Base-by-base conservation (phyloP, 306 rosid species). In the Prunus campanulata region DNA sequence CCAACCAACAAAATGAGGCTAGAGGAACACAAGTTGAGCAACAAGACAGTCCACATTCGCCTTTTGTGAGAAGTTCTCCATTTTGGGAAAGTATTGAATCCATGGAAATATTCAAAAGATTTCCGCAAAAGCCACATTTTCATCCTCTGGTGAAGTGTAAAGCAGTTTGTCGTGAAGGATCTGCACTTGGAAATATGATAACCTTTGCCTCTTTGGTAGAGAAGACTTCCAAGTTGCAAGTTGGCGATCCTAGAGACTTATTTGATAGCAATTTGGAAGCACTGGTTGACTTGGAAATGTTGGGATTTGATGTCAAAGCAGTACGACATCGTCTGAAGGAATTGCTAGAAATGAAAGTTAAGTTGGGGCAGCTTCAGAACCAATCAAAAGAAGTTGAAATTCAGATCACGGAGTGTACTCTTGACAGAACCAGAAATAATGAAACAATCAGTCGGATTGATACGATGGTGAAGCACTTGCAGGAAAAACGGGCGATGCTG, bases 271-370 rank as follows among this genome's bases (percentile, higher is more conserved):
- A 9, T 48, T 42, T 67, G 15, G 56, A 68, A 48, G 62, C 25
- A 59, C 71, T 74, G 7, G 39, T 5, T 74, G 79, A 74, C 16
- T 10, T 66, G 47, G 75, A 56, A 35, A 42, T 3, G 19, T 0
- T 74, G 44, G 83, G 83, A 74, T 80, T 74, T 49, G 70, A 80
- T 57, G 83, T 59, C 49, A 20, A 66, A 47, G 55, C 51, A 48
- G 29, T 56, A n/a, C 66, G 20, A 11, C 22, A 48, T 42, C 24
- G 32, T 12, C 52, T 80, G 56, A 74, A 24, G 14, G 62, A 35
- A 27, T 15, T 74, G 83, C 57, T 46, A 14, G 47, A 12, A 27
- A 59, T 22, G 16, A 74, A 57, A 80, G 39, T 39, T 15, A 14
- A 67, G 64, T 30, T 79, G 74, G 70, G 67, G 64, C 24, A 47